These are phyloP conservation scores for Eucalyptus microcorys DNA, from an alignment of 345 rosid genomes.

Conservation along the genomic window DNA sequence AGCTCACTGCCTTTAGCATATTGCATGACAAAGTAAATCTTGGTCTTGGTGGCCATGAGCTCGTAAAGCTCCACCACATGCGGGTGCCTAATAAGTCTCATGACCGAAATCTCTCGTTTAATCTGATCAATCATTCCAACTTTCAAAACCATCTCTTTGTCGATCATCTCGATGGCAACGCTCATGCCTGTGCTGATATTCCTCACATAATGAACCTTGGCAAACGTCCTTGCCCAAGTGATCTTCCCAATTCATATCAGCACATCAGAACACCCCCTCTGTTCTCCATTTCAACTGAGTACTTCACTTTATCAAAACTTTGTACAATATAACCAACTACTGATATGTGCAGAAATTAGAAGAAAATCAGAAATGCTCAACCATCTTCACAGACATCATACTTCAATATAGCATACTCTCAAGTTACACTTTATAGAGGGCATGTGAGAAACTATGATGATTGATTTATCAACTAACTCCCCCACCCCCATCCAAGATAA, in stretches of 20 bases:
- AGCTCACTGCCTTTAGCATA: conserved; percentile 79
- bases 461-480: neutral
- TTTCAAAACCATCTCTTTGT: conserved; percentile 55
- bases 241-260: conserved; percentile 58
- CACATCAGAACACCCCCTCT: conserved; percentile 54
- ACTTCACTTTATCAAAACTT: neutral
- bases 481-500: conserved; percentile 5
- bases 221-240: conserved; percentile 87
- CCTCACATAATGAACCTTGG: conserved; percentile 73
- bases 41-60: conserved; percentile 85
- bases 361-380: conserved; percentile 10
- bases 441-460: neutral
- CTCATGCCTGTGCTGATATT: conserved; percentile 31
- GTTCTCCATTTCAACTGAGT: conserved; percentile 31
- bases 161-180: conserved; percentile 58
- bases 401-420: conserved; percentile 8
- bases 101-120: conserved; percentile 68
- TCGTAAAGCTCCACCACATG: conserved; percentile 76
- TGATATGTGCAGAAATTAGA: neutral
- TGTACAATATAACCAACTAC: neutral
- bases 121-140: conserved; percentile 73
- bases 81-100: conserved; percentile 64
- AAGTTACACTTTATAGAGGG: neutral
- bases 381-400: conserved; percentile 49
- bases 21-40: conserved; percentile 85